Evolutionary conservation across 768 basidiomycete species (phyloP), one percentile per base, ranked within the genome.

Genomic region (Paxillus involutus): DNA sequence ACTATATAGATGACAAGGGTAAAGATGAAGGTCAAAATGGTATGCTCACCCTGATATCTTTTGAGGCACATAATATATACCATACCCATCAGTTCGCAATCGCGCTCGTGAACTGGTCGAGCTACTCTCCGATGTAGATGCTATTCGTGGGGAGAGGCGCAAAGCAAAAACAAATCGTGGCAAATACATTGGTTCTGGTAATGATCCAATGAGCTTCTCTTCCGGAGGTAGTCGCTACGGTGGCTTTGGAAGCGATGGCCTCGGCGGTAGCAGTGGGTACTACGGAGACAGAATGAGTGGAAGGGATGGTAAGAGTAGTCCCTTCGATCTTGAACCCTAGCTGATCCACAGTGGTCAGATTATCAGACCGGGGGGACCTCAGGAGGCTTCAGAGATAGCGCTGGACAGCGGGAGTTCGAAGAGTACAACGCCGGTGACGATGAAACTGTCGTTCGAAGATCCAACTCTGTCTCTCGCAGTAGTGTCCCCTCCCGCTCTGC

Each of bases 11-110:
- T 60, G 96, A 98, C 59, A 96, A 96, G 75, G 94, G 93, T 46
- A 98, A 99, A 70, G 97, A 99, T 65, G 93, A 99, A 71, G 97
- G 97, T 6, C 81, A 97, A 63, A 99, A 99, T 63, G 94, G 95
- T 94, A 58, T n/a, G 74, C 50, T 30, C n/a, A 11, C 32, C 13
- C 4, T 7, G 26, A 33, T 40, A 14, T n/a, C n/a, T 37, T 24
- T 16, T 35, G 0, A 17, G 3, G 19, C 13, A 37, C 17, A 8
- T 39, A 30, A 24, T 30, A 3, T n/a, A 40, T 45, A n/a, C 51
- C 52, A 11, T 19, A 37, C 52, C 37, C 46, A 13, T 66, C 49
- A 98, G 97, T 99, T 49, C 91, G 97, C 44, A 98, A 98, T 68
- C 88, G 97, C 21, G 84, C 96, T 24, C 86, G 86, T 36, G 96